Percentiles rank a stretch among this genome's conserved stretches.
Evolutionary conservation across 192 early-diverging fungal species (phyloP).

Genomic region (Backusella australiensis): DNA sequence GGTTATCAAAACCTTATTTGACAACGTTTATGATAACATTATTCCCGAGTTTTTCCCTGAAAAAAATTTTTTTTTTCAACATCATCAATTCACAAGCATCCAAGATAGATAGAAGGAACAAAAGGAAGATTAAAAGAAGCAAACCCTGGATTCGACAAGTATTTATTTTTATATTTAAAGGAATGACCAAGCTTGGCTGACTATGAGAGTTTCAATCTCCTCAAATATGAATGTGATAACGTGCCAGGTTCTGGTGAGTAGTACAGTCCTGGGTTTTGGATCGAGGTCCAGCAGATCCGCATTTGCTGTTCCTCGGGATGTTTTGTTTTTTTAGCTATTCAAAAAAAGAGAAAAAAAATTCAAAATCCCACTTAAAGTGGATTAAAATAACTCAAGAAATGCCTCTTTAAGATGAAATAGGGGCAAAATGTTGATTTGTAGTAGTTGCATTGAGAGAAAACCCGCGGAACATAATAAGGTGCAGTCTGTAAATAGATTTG

Average conservation of each 20-base stretch:
- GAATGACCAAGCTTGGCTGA: not conserved
- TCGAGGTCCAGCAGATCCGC: not conserved
- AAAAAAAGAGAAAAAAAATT: not conserved
- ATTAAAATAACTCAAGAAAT: conserved; percentile 6
- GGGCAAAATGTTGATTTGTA: not conserved
- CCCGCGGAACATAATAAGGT: not conserved
- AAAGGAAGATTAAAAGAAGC: not conserved
- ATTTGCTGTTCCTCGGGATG: not conserved
- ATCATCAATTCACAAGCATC: not conserved
- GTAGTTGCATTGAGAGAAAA: not conserved
- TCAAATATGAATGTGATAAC: not conserved
- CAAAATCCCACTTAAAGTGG: not conserved
- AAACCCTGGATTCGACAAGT: not conserved
- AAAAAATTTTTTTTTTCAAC: not conserved
- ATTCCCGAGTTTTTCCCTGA: not conserved
- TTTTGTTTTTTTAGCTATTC: not conserved
- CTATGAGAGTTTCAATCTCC: not conserved
- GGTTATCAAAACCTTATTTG: not conserved
- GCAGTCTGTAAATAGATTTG: not conserved
- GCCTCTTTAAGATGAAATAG: conserved; percentile 2
- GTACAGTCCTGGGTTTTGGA: conserved; percentile 1
- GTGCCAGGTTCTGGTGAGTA: not conserved
- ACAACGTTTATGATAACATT: not conserved
- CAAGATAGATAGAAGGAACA: not conserved
- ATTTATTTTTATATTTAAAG: not conserved